Evolutionary conservation across 2,329 filamentous ascomycete genomes (phyloP).

Genomic region (Xylariaceae sp.): DNA sequence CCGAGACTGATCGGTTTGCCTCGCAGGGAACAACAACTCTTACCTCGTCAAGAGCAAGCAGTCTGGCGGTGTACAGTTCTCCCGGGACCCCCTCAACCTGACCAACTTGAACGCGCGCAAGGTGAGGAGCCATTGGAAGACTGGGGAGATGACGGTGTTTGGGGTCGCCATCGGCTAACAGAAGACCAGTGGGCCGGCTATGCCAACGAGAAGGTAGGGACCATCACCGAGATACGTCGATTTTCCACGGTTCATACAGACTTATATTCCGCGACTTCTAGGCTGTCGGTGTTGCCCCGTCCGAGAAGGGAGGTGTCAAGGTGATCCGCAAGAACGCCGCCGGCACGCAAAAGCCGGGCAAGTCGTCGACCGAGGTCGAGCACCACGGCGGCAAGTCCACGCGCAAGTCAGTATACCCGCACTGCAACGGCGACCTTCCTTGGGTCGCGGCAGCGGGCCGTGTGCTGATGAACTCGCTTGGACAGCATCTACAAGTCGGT

Average conservation of each 20-base stretch:
- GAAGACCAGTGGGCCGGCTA: constrained; percentile 72
- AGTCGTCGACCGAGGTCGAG: constrained; percentile 55
- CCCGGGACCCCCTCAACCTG: constrained; percentile 89
- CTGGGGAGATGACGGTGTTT: background rate
- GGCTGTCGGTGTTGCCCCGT: constrained; percentile 74
- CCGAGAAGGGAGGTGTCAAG: constrained; percentile 71
- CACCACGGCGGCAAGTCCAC: constrained; percentile 66
- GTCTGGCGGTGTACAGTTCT: constrained; percentile 79
- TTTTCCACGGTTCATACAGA: constrained; percentile 8
- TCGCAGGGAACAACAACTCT: constrained; percentile 73
- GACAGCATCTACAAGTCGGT: constrained; percentile 80
- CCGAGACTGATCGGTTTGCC: constrained; percentile 13
- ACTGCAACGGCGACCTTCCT: too few relatives aligned
- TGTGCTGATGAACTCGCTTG: constrained; percentile 3
- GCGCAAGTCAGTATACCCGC: constrained; percentile 61
- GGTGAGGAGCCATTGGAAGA: constrained; percentile 48
- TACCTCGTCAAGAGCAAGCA: constrained; percentile 85
- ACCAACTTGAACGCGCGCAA: constrained; percentile 87
- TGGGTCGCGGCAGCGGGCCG: background rate
- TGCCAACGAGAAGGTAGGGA: constrained; percentile 80
- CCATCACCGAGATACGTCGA: constrained; percentile 4
- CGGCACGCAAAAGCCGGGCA: constrained; percentile 64
- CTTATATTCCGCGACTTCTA: constrained; percentile 31
- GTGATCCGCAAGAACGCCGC: constrained; percentile 79
- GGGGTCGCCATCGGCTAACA: constrained; percentile 26